Percentiles rank a stretch among this genome's conserved stretches.
Conservation (phyloP, 148 eudicot genomes). For the Chenopodium formosanum region DNA sequence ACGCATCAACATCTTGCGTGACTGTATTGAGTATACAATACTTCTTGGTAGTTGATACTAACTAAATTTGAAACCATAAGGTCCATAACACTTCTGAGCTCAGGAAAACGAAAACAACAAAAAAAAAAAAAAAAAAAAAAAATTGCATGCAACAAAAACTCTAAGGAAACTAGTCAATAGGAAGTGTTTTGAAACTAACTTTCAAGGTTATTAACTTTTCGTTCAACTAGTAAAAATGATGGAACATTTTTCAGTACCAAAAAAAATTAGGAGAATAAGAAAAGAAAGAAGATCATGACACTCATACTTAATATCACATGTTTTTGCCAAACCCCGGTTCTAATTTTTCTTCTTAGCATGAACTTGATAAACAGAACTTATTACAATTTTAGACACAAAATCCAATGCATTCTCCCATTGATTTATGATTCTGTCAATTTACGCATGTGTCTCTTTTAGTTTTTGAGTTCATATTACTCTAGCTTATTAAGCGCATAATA, state of each 20-base stretch:
- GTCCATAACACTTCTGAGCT: neutral
- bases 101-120: neutral
- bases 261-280: neutral
- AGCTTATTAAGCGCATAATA: too few relatives aligned
- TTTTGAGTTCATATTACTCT: too few relatives aligned
- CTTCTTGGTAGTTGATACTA: neutral
- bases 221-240: neutral
- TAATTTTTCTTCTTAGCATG: neutral
- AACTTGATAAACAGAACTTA: neutral
- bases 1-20: neutral
- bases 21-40: too few relatives aligned
- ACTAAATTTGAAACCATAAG: neutral
- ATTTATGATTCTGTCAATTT: neutral
- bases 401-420: neutral
- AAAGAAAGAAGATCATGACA: neutral
- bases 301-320: neutral
- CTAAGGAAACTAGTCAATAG: neutral
- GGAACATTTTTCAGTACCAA: neutral
- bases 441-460: slow-evolving; percentile 1
- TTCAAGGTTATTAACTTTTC: neutral
- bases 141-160: slow-evolving; percentile 1
- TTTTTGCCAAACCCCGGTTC: neutral
- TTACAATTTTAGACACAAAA: neutral
- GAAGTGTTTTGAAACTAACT: neutral
- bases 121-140: neutral